phyloP scores from a whole-genome alignment of 768 basidiomycete species.

The Tricholoma hemisulphureum region DNA sequence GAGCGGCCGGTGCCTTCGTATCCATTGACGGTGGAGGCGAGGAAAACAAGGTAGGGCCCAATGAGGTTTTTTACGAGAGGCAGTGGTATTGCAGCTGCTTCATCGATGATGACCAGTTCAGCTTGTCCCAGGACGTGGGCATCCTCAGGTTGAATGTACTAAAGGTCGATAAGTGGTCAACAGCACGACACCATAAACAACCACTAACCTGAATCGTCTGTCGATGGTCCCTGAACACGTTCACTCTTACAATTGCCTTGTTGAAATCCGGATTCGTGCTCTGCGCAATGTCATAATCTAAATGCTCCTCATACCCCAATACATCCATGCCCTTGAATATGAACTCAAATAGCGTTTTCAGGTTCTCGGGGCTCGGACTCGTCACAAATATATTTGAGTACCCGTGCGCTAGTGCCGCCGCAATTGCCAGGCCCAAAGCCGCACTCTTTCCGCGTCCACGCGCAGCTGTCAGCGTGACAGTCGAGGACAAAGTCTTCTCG shows the following conservation, averaged over 20 bases:
- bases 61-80: slow-evolving; percentile 94
- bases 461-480: slow-evolving; percentile 90
- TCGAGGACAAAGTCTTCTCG: slow-evolving; percentile 90
- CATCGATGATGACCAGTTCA: slow-evolving; percentile 95
- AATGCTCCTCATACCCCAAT: slow-evolving; percentile 93
- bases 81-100: slow-evolving; percentile 96
- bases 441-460: slow-evolving; percentile 97
- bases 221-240: slow-evolving; percentile 88
- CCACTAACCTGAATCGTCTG: slow-evolving; percentile 91
- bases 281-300: slow-evolving; percentile 95
- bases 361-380: slow-evolving; percentile 94
- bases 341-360: slow-evolving; percentile 98
- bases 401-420: slow-evolving; percentile 88
- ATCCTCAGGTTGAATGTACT: slow-evolving; percentile 99
- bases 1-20: slow-evolving; percentile 99
- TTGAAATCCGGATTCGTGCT: slow-evolving; percentile 94
- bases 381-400: slow-evolving; percentile 99
- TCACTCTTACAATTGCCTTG: slow-evolving; percentile 93
- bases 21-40: slow-evolving; percentile 99
- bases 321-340: slow-evolving; percentile 95
- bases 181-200: not conserved
- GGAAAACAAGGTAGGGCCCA: slow-evolving; percentile 95
- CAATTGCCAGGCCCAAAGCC: slow-evolving; percentile 91
- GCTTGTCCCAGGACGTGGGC: slow-evolving; percentile 97
- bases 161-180: slow-evolving; percentile 2